phyloP scores from a whole-genome alignment of 352 stramenopile species.

The Phytophthora multivora region DNA sequence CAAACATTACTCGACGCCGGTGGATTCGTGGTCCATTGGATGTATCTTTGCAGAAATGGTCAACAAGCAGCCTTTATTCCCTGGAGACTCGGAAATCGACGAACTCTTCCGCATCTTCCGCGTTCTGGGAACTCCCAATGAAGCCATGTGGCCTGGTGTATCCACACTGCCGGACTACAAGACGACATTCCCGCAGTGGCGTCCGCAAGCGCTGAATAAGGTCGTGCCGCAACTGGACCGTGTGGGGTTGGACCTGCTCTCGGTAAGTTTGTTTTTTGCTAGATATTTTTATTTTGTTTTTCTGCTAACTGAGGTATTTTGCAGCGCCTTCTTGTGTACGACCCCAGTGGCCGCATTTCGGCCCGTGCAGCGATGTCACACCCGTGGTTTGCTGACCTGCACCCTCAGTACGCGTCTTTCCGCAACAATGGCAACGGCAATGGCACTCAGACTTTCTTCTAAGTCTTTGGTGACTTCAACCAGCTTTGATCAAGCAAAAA shows the following conservation, averaged over 20 bases:
- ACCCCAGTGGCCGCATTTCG: slow-evolving; percentile 80
- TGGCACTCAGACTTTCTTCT: slow-evolving; percentile 51
- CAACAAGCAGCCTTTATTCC: slow-evolving; percentile 89
- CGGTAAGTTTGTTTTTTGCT: slow-evolving; percentile 47
- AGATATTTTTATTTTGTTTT: slow-evolving; percentile 12
- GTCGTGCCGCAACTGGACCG: slow-evolving; percentile 87
- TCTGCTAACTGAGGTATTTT: not conserved
- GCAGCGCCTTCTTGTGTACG: slow-evolving; percentile 83
- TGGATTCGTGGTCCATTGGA: slow-evolving; percentile 93
- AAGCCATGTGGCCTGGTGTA: slow-evolving; percentile 96
- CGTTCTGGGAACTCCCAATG: slow-evolving; percentile 96
- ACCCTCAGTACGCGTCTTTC: slow-evolving; percentile 77
- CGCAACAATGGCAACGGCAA: slow-evolving; percentile 55
- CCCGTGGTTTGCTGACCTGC: slow-evolving; percentile 85
- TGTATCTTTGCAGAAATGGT: slow-evolving; percentile 96
- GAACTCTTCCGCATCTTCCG: slow-evolving; percentile 99
- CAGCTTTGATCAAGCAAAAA: slow-evolving; percentile 6
- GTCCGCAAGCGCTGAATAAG: slow-evolving; percentile 86
- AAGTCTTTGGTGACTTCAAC: not conserved
- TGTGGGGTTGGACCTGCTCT: slow-evolving; percentile 79
- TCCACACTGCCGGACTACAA: slow-evolving; percentile 98
- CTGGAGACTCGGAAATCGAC: slow-evolving; percentile 98
- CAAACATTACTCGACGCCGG: slow-evolving; percentile 93
- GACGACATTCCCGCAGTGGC: slow-evolving; percentile 97
- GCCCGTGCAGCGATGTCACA: slow-evolving; percentile 82